Percentiles rank a stretch among this genome's conserved stretches.
These are phyloP conservation scores for Diaporthe capsici DNA, from an alignment of 2,329 filamentous ascomycete genomes.

Conservation along the genomic window DNA sequence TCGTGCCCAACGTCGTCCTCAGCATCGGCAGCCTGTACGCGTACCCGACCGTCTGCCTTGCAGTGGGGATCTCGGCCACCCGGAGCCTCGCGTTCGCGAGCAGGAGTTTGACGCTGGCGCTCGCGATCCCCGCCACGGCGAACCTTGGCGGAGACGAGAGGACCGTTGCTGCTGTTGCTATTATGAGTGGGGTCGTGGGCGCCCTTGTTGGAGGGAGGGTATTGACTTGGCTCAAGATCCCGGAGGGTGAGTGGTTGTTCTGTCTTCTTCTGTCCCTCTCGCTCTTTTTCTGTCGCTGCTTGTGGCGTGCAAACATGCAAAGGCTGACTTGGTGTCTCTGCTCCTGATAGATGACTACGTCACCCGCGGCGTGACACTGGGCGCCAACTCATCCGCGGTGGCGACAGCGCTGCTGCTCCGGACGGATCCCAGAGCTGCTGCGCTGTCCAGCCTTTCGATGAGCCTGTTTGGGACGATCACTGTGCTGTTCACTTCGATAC, in stretches of 20 bases:
- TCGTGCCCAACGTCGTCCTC: constrained; percentile 66
- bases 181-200: constrained; percentile 72
- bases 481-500: constrained; percentile 70
- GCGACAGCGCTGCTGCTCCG: constrained; percentile 69
- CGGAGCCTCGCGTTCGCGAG: constrained; percentile 69
- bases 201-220: constrained; percentile 67
- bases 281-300: neutral
- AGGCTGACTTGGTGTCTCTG: neutral
- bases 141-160: constrained; percentile 71
- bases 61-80: constrained; percentile 66
- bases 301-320: neutral
- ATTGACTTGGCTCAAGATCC: constrained; percentile 64
- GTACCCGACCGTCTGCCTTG: constrained; percentile 69
- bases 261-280: neutral
- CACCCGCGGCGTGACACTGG: constrained; percentile 72
- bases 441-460: constrained; percentile 72
- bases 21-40: constrained; percentile 68
- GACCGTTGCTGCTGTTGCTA: constrained; percentile 69
- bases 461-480: constrained; percentile 72
- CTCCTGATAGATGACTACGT: constrained; percentile 69
- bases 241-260: constrained; percentile 59
- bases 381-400: constrained; percentile 72
- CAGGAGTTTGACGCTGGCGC: constrained; percentile 70
- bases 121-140: constrained; percentile 69
- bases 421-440: constrained; percentile 71